Evolutionary conservation across 345 rosid genomes (phyloP).

Genomic region (Heritiera littoralis): DNA sequence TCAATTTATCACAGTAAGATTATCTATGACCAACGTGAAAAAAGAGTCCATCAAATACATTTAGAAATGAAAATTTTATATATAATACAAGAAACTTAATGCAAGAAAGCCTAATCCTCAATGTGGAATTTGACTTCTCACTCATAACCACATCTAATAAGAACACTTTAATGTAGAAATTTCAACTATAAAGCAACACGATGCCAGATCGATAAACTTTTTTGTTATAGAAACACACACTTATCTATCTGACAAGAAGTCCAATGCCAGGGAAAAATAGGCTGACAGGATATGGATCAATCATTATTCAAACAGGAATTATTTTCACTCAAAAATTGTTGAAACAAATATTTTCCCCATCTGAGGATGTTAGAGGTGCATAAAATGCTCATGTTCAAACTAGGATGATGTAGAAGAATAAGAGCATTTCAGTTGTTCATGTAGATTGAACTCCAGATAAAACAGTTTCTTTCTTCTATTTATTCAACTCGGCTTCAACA

Average conservation of each 20-base stretch:
- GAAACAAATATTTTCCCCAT: background rate
- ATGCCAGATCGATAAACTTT: background rate
- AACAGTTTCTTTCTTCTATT: background rate
- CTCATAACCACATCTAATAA: background rate
- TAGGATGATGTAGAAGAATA: background rate
- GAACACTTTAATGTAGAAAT: background rate
- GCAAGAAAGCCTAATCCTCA: constrained; percentile 7
- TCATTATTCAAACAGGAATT: background rate
- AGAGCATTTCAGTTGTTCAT: background rate
- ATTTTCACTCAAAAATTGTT: background rate
- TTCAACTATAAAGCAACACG: background rate
- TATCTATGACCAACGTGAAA: background rate
- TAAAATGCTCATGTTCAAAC: background rate
- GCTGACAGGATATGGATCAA: background rate
- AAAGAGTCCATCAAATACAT: background rate
- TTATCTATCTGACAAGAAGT: background rate
- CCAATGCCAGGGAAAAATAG: background rate
- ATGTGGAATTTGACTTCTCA: background rate
- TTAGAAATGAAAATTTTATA: background rate
- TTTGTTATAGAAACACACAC: background rate
- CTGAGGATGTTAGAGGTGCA: background rate
- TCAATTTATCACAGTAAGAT: background rate
- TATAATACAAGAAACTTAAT: background rate
- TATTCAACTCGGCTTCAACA: background rate
- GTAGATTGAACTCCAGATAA: background rate